These are phyloP conservation scores for Monilinia aucupariae DNA, from an alignment of 2,329 filamentous ascomycete genomes.

Conservation along the genomic window DNA sequence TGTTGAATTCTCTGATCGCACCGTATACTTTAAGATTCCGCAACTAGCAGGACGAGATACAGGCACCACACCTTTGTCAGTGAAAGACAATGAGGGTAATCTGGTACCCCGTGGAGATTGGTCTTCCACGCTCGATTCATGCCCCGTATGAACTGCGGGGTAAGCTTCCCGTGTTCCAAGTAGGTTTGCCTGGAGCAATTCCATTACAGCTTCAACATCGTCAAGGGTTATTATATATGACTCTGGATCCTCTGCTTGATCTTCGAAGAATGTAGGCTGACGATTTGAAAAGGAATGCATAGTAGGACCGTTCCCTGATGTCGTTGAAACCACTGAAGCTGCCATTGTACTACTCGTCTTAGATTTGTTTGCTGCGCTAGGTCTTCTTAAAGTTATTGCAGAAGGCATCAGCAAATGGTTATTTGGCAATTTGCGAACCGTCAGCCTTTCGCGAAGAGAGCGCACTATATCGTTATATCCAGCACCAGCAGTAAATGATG, in stretches of 20 bases:
- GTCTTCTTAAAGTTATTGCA: conserved; percentile 28
- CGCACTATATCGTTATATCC: conserved; percentile 23
- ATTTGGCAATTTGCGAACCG: conserved; percentile 19
- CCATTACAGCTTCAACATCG: conserved; percentile 28
- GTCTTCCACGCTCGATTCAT: neutral
- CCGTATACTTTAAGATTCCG: conserved; percentile 1
- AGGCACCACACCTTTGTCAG: conserved; percentile 14
- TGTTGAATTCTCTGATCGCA: neutral
- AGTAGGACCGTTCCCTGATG: neutral
- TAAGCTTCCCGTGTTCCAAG: neutral
- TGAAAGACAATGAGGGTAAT: conserved; percentile 13
- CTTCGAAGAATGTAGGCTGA: neutral
- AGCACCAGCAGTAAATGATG: conserved; percentile 19
- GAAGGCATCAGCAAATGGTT: conserved; percentile 18
- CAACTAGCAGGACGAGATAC: neutral
- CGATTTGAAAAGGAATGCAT: neutral
- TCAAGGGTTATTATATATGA: conserved; percentile 27
- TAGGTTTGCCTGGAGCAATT: conserved; percentile 16
- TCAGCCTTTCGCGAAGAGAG: conserved; percentile 26
- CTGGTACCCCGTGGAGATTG: conserved; percentile 6
- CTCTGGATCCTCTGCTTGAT: conserved; percentile 11
- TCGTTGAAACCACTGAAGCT: conserved; percentile 1
- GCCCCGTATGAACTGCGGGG: neutral
- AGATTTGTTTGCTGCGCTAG: conserved; percentile 18
- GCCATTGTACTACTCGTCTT: neutral